A percentile compares a stretch with the other conserved stretches of the same genome.
These are phyloP conservation scores for Aschersonia sp. DNA, from an alignment of 2,329 filamentous ascomycete genomes.

Conservation along the genomic window DNA sequence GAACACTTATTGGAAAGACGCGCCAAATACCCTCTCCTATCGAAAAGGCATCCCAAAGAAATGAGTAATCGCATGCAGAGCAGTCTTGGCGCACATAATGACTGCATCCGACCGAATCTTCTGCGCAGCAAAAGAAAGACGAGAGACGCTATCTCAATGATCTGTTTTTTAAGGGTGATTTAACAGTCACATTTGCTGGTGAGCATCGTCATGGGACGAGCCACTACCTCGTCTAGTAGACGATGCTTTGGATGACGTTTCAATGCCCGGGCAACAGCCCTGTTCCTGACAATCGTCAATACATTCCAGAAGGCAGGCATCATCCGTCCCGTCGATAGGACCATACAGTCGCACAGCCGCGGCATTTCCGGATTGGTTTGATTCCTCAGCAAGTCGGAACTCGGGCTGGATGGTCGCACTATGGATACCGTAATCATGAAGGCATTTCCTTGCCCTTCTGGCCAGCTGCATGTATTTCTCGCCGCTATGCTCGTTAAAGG, in stretches of 20 bases:
- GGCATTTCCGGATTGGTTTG: constrained; percentile 22
- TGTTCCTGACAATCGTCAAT: constrained; percentile 21
- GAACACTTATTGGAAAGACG: too few species aligned
- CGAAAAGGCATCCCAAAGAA: too few species aligned
- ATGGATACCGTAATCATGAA: constrained; percentile 93
- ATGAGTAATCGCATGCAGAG: too few species aligned
- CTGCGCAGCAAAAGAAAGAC: too few species aligned
- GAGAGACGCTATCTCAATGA: neutral
- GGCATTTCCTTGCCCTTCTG: constrained; percentile 65
- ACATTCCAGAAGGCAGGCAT: constrained; percentile 33
- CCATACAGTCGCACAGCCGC: constrained; percentile 22
- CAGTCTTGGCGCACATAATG: too few species aligned
- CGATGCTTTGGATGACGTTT: constrained; percentile 17
- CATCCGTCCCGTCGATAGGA: constrained; percentile 12
- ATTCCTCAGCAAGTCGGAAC: constrained; percentile 45
- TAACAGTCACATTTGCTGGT: neutral
- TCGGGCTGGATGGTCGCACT: constrained; percentile 96
- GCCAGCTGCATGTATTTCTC: constrained; percentile 85
- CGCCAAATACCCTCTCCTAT: too few species aligned
- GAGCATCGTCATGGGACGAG: neutral
- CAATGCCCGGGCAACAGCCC: constrained; percentile 16
- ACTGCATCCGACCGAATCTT: too few species aligned
- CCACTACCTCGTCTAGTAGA: constrained; percentile 15
- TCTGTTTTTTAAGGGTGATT: neutral
- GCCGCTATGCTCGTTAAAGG: constrained; percentile 66